These are phyloP conservation scores for Sherardia arvensis DNA, from an alignment of 257 asterid genomes.

Conservation along the genomic window DNA sequence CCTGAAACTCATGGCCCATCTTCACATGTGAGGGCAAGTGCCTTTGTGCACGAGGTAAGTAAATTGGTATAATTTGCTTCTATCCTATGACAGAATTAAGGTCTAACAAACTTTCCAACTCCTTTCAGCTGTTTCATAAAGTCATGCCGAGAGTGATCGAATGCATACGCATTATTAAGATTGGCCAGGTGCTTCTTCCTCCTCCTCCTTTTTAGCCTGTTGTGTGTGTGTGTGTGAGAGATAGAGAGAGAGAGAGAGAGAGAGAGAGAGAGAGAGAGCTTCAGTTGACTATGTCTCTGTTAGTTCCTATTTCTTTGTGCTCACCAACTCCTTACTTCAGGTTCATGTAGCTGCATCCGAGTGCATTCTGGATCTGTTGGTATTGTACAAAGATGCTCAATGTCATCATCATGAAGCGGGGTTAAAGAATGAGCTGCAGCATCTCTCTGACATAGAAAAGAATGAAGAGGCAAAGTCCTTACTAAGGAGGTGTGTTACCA, in stretches of 20 bases:
- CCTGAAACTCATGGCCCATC: slow-evolving; percentile 30
- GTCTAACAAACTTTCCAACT: slow-evolving; percentile 19
- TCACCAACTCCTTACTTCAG: slow-evolving; percentile 26
- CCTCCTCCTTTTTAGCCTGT: too few relatives aligned
- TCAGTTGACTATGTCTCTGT: not conserved
- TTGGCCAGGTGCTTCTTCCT: slow-evolving; percentile 60
- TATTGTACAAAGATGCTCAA: slow-evolving; percentile 26
- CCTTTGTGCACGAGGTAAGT: slow-evolving; percentile 65
- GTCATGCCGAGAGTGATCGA: slow-evolving; percentile 60
- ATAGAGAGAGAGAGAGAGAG: too few relatives aligned
- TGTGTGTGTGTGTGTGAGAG: too few relatives aligned
- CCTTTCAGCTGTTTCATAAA: slow-evolving; percentile 49
- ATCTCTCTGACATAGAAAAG: slow-evolving; percentile 53
- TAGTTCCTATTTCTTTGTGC: not conserved
- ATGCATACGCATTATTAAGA: slow-evolving; percentile 56
- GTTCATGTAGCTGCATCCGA: slow-evolving; percentile 83
- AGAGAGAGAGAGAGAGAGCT: too few relatives aligned
- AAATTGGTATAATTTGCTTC: slow-evolving; percentile 15
- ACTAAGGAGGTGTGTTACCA: slow-evolving; percentile 56
- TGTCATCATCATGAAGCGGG: slow-evolving; percentile 28
- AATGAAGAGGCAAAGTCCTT: slow-evolving; percentile 76
- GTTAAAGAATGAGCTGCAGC: slow-evolving; percentile 50
- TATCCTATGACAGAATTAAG: slow-evolving; percentile 1
- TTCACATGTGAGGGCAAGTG: slow-evolving; percentile 18
- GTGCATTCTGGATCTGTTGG: slow-evolving; percentile 59